Evolutionary conservation across 768 basidiomycete genomes (phyloP).

Genomic region (Suillus discolor): DNA sequence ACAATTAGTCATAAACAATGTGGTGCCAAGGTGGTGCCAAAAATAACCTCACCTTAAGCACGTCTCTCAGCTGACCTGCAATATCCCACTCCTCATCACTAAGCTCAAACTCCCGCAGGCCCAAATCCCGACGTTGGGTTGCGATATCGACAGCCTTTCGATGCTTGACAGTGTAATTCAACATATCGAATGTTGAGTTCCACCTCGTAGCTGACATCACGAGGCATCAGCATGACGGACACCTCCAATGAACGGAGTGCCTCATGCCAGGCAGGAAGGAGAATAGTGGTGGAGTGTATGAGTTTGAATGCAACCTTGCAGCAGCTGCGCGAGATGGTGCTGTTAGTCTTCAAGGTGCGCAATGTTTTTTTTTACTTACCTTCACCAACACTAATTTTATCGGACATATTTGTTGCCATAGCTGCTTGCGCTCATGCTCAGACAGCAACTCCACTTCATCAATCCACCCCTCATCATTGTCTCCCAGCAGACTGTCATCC

Average conservation of each 20-base stretch:
- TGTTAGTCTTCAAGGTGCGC: background rate
- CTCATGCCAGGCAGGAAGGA: conserved; percentile 21
- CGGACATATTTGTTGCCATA: background rate
- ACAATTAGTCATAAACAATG: background rate
- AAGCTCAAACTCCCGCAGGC: conserved; percentile 17
- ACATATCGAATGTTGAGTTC: conserved; percentile 29
- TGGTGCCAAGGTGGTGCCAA: background rate
- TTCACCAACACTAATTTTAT: conserved; percentile 9
- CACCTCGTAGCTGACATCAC: conserved; percentile 28
- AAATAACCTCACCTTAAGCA: conserved; percentile 23
- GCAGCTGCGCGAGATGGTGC: conserved; percentile 16
- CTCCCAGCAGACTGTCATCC: conserved; percentile 2
- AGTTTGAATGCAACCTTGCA: conserved; percentile 23
- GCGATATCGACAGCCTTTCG: conserved; percentile 23
- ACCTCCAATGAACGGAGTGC: conserved; percentile 2
- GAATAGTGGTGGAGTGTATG: conserved; percentile 25
- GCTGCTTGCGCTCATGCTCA: conserved; percentile 19
- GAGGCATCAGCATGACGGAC: conserved; percentile 12
- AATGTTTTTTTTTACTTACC: background rate
- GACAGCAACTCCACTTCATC: conserved; percentile 20
- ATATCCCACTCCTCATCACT: conserved; percentile 19
- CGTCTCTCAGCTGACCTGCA: conserved; percentile 16
- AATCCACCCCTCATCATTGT: conserved; percentile 19
- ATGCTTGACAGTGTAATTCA: conserved; percentile 23
- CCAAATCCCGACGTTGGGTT: conserved; percentile 16